phyloP scores from a whole-genome alignment of 2,329 filamentous ascomycete genomes.

The Bisporella sp. region DNA sequence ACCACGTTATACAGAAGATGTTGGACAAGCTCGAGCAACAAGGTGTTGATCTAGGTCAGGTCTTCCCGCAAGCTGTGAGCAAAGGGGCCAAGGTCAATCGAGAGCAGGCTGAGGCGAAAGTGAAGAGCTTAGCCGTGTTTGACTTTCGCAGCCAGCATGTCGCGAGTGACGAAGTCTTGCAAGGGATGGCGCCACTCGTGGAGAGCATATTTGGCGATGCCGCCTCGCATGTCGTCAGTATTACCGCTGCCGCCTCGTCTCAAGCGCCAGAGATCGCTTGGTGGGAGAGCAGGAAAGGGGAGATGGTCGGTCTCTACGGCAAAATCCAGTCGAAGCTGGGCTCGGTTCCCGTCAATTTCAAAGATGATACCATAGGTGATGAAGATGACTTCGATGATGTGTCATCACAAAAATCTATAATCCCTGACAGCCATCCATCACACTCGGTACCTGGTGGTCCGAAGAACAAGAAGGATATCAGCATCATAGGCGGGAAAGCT shows the following conservation, averaged over 20 bases:
- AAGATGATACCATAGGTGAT: constrained; percentile 16
- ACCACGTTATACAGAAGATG: constrained; percentile 46
- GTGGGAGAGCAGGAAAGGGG: constrained; percentile 23
- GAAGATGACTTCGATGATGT: constrained; percentile 22
- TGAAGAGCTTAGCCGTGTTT: constrained; percentile 42
- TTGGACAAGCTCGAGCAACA: constrained; percentile 45
- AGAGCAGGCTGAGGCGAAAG: constrained; percentile 26
- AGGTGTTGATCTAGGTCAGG: constrained; percentile 40
- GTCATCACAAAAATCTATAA: constrained; percentile 20
- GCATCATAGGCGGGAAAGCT: neutral
- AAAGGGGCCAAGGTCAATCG: constrained; percentile 32
- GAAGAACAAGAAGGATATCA: neutral
- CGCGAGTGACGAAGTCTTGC: neutral
- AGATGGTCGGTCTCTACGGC: constrained; percentile 15
- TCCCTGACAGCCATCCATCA: constrained; percentile 17
- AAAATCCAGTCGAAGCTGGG: constrained; percentile 1
- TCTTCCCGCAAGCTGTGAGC: constrained; percentile 38
- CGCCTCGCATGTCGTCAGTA: neutral
- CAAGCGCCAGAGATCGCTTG: constrained; percentile 7
- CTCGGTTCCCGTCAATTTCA: too few relatives aligned
- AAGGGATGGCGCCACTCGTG: constrained; percentile 13
- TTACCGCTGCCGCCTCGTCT: neutral
- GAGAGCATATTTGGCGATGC: constrained; percentile 15
- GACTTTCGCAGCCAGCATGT: constrained; percentile 24
- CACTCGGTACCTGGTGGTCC: neutral